Percentiles rank a stretch among this genome's conserved stretches.
These are phyloP conservation scores for Plicaturopsis crispa DNA, from an alignment of 768 basidiomycete genomes.

Conservation along the genomic window DNA sequence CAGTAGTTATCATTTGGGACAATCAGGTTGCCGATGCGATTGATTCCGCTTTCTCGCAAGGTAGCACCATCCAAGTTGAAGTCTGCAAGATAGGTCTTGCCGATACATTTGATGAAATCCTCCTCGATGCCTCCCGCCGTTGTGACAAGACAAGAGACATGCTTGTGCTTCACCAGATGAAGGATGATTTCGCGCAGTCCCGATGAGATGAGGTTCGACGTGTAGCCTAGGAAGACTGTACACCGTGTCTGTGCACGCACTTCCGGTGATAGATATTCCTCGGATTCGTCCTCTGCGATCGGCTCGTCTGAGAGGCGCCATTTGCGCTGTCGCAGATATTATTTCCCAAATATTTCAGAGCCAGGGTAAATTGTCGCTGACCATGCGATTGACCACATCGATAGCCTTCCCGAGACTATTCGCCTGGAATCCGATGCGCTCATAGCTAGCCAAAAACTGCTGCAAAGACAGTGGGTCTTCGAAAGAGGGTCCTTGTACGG, in stretches of 20 bases:
- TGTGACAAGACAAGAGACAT: constrained; percentile 86
- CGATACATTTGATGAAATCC: constrained; percentile 98
- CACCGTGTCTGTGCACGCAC: constrained; percentile 68
- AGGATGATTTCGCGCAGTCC: constrained; percentile 90
- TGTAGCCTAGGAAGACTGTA: constrained; percentile 94
- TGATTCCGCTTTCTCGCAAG: constrained; percentile 85
- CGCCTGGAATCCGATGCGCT: constrained; percentile 96
- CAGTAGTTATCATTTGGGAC: constrained; percentile 99
- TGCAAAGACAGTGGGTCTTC: constrained; percentile 60
- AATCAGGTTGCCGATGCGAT: constrained; percentile 92
- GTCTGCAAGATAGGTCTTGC: constrained; percentile 91
- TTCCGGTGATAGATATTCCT: constrained; percentile 49
- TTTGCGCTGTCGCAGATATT: constrained; percentile 45
- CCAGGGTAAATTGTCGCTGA: constrained; percentile 18
- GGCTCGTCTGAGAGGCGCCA: constrained; percentile 90
- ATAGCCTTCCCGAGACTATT: constrained; percentile 86
- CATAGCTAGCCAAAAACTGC: constrained; percentile 69
- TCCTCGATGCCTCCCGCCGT: constrained; percentile 99
- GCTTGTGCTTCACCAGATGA: constrained; percentile 88
- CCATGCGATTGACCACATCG: constrained; percentile 91
- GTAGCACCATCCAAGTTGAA: constrained; percentile 89
- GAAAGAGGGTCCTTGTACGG: constrained; percentile 86
- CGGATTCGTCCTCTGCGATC: constrained; percentile 58
- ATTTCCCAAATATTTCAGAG: constrained; percentile 1
- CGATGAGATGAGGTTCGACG: constrained; percentile 97